Evolutionary conservation across 306 rosid species (phyloP), one percentile per base, ranked within the genome.

Genomic region (Fragaria vesca): DNA sequence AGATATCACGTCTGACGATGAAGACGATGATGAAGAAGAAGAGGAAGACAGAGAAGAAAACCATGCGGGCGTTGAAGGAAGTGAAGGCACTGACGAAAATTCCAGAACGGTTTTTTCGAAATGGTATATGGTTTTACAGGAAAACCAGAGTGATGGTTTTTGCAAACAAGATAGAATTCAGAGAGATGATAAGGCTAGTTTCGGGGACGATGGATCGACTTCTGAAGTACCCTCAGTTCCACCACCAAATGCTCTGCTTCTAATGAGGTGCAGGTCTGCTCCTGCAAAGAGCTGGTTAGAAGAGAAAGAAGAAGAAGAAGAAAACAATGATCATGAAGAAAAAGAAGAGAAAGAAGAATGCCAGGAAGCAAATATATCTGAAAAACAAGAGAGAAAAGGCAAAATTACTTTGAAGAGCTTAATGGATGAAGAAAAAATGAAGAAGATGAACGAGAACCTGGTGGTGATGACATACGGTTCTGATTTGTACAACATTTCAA

Each of bases 241-340:
- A 4, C 98, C 98, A 1, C 81, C 97, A 66, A 94, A 92, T 84
- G 97, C 98, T 26, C 80, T 94, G 52, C 78, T 94, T 73, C 92
- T 94, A 16, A 94, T 94, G 98, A 88, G 98, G 9, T 92, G 98
- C 46, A 83, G 95, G 87, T 94, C 98, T 50, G 97, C 98, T 76
- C 98, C 98, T 7, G 93, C 92, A 16, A 92, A 90, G 81, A 88
- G 90, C 24, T 88, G 93, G 93, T 30, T 83, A 73, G 89, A 79
- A 76, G 91, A 83, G 81, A 84, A 81, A 30, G 73, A 69, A 50
- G 82, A 55, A 26, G 77, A 66, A 26, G 77, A 66, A 17, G 80
- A 71, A 2, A 46, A 58, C 0, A 66, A 45, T 43, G 75, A 77
- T 11, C 75, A 76, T 7, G 83, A 68, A 20, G 62, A 74, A 13